Base-by-base conservation (phyloP, 495 filamentous ascomycete genomes). In the Podospora didyma region DNA sequence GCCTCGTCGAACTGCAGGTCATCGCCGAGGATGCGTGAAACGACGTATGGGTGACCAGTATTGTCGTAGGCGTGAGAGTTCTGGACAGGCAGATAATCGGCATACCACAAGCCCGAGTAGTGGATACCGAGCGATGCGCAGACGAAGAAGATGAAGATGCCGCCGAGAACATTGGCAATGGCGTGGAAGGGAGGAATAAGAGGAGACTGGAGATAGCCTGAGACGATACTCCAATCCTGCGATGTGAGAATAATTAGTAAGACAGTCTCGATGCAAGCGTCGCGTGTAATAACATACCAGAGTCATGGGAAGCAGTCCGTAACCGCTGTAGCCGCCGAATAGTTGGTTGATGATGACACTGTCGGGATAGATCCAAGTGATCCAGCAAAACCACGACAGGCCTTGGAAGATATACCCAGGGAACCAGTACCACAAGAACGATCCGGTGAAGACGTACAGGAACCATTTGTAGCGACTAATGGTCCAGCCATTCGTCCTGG, bases 111-210 rank as follows among this genome's bases (percentile, higher is more conserved):
- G 41, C 85, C 86, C 37, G 79, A 79, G 63, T 83, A 89, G 61
- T 88, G 86, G 20, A 89, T 58, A 3, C 74, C 80, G 62, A 73
- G 69, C 24, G 77, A 81, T 35, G 72, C 64, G 57, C 79, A 65
- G 56, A 80, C 71, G 66, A 71, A 84, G 64, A 79, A 85, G 41
- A 77, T 51, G 11, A 82, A 59, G 26, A 85, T 70, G 37, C 82
- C 82, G 24, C 71, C 74, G 20, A 86, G 64, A 37, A 83, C 81
- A 58, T 85, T 87, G 62, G 76, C 73, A 22, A 83, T 79, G 34
- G 83, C 83, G 62, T 88, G 82, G 74, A 86, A 87, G 2, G 86
- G 86, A 7, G 86, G 76, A 51, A 89, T 85, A 35, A 90, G 73
- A 2, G 87, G 87, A 26, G 83, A 86, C 51, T 76, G 76, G 54